A percentile compares a stretch with the other conserved stretches of the same genome.
These are phyloP conservation scores for Magnaporthales sp. DNA, from an alignment of 2,329 filamentous ascomycete genomes.

Conservation along the genomic window DNA sequence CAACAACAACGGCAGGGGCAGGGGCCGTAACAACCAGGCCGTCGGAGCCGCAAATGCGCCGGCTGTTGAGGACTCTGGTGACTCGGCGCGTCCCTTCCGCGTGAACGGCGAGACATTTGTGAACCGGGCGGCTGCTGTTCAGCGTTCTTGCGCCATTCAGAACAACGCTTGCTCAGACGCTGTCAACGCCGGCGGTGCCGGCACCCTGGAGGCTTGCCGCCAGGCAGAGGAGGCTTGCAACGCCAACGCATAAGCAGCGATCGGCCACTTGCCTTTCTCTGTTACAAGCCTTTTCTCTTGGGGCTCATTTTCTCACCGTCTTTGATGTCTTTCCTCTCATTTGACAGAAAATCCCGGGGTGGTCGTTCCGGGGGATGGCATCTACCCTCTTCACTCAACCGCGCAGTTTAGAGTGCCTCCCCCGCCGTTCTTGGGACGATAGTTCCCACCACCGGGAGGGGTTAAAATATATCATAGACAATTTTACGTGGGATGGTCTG, in stretches of 20 bases:
- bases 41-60: conserved; percentile 23
- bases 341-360: not conserved
- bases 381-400: not conserved
- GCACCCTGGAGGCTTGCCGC: conserved; percentile 42
- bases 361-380: not conserved
- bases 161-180: conserved; percentile 51
- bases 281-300: not conserved
- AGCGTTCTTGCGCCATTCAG: conserved; percentile 55
- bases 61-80: conserved; percentile 36
- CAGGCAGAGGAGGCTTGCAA: conserved; percentile 40
- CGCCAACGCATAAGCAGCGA: conserved; percentile 13
- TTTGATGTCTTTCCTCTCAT: not conserved
- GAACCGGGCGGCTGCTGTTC: conserved; percentile 42
- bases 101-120: conserved; percentile 51
- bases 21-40: conserved; percentile 1
- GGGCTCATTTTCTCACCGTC: not conserved
- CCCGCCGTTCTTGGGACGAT: not conserved
- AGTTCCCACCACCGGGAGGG: not conserved
- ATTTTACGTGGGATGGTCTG: not conserved
- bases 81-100: conserved; percentile 41
- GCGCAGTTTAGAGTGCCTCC: not conserved
- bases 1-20: conserved; percentile 8
- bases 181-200: conserved; percentile 40
- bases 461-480: not conserved
- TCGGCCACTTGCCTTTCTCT: not conserved